These are phyloP conservation scores for Vigna mungo DNA, from an alignment of 306 rosid species.

Conservation along the genomic window DNA sequence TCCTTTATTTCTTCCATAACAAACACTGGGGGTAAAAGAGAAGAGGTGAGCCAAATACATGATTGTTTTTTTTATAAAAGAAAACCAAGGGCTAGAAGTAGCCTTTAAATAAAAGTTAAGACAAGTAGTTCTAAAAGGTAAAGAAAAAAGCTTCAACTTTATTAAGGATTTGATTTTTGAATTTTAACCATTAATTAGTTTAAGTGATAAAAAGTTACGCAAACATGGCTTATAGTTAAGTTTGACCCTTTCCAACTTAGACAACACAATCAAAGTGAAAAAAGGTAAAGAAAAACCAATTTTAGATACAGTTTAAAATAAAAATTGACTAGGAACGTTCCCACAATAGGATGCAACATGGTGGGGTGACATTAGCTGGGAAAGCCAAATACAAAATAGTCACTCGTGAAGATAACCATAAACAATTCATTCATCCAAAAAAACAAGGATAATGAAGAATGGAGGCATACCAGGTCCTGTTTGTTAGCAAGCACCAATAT, in stretches of 20 bases:
- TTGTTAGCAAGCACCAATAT: slow-evolving; percentile 97
- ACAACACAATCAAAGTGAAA: neutral
- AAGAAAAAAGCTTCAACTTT: too few species aligned
- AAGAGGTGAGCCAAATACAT: too few species aligned
- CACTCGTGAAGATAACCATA: slow-evolving; percentile 1
- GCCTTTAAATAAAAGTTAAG: too few species aligned
- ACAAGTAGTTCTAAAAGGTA: too few species aligned
- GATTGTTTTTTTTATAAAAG: too few species aligned
- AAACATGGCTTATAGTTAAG: neutral
- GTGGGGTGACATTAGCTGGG: neutral
- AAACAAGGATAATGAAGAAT: slow-evolving; percentile 26
- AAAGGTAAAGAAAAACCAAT: neutral
- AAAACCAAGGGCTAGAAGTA: too few species aligned
- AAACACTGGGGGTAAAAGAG: too few species aligned
- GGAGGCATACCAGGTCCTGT: slow-evolving; percentile 91
- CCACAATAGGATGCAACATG: neutral
- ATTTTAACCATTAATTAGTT: too few species aligned
- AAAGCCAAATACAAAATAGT: neutral
- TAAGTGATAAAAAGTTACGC: neutral
- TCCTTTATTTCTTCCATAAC: too few species aligned
- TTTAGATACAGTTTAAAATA: neutral
- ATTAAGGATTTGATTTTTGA: too few species aligned
- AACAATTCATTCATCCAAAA: slow-evolving; percentile 21
- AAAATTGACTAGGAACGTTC: neutral
- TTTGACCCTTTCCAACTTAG: neutral